Evolutionary conservation across 176 grass and related monocot genomes (phyloP).

Genomic region (Oryza australiensis): DNA sequence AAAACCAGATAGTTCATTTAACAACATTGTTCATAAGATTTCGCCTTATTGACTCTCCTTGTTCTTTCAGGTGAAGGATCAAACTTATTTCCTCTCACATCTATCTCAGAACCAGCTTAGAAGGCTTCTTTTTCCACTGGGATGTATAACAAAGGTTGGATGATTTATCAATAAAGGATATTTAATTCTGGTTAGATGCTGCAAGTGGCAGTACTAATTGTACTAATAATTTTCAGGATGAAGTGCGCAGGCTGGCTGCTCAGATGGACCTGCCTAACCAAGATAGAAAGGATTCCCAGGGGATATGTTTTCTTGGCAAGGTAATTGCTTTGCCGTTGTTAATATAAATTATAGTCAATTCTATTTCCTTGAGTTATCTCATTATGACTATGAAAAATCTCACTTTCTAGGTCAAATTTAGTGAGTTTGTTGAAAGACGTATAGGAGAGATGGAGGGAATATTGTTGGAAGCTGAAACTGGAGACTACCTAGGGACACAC

Average conservation of each 20-base stretch:
- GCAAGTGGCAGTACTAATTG: constrained; percentile 3
- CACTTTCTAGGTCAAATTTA: constrained; percentile 86
- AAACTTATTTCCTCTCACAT: constrained; percentile 98
- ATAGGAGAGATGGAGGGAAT: constrained; percentile 86
- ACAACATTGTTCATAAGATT: neutral
- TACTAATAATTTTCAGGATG: constrained; percentile 53
- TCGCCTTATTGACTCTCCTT: constrained; percentile 23
- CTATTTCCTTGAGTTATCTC: neutral
- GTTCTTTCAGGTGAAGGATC: constrained; percentile 83
- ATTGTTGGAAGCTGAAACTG: constrained; percentile 90
- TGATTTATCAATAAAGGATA: constrained; percentile 5
- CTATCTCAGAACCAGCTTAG: constrained; percentile 80
- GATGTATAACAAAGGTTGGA: constrained; percentile 74
- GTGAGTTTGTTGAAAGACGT: constrained; percentile 93
- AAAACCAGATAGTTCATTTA: constrained; percentile 9
- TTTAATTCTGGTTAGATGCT: neutral
- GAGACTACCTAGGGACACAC: constrained; percentile 89
- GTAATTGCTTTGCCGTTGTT: constrained; percentile 38
- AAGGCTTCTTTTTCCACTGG: constrained; percentile 94
- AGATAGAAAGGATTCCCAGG: constrained; percentile 91
- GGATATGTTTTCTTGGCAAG: constrained; percentile 98
- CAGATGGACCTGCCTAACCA: constrained; percentile 81
- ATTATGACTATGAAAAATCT: neutral
- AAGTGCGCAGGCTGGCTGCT: constrained; percentile 73
- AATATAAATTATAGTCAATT: neutral